Evolutionary conservation across 2,329 filamentous ascomycete genomes (phyloP).

Genomic region (Stagonosporopsis cucurbitacearum): DNA sequence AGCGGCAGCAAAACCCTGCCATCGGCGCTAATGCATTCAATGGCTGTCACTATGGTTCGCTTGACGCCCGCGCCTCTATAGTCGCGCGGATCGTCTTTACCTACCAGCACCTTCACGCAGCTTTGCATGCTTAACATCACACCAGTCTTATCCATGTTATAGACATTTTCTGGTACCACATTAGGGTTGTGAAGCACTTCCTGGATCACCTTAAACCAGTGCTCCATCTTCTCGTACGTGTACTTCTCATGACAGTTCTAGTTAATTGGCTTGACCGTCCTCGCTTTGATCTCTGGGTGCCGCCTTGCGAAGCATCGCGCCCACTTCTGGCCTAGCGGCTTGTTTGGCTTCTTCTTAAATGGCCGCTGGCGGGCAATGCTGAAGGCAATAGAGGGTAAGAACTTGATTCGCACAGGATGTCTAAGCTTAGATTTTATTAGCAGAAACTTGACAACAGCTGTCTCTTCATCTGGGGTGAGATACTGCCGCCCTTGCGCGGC

Average conservation of each 20-base stretch:
- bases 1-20: slow-evolving; percentile 23
- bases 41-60: slow-evolving; percentile 19
- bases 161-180: slow-evolving; percentile 23
- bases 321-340: slow-evolving; percentile 7
- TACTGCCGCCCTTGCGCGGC: slow-evolving; percentile 36
- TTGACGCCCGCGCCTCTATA: slow-evolving; percentile 24
- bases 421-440: slow-evolving; percentile 25
- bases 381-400: slow-evolving; percentile 26
- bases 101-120: slow-evolving; percentile 27
- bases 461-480: slow-evolving; percentile 38
- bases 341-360: neutral
- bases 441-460: slow-evolving; percentile 30
- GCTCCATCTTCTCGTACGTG: slow-evolving; percentile 27
- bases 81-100: slow-evolving; percentile 22
- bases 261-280: slow-evolving; percentile 20
- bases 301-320: neutral
- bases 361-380: slow-evolving; percentile 10
- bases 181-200: slow-evolving; percentile 19
- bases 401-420: slow-evolving; percentile 30
- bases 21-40: slow-evolving; percentile 21
- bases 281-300: neutral
- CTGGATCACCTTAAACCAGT: slow-evolving; percentile 35
- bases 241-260: slow-evolving; percentile 31
- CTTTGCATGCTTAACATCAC: slow-evolving; percentile 22
- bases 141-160: slow-evolving; percentile 22